Evolutionary conservation across 225 moss, liverwort and hornwort species (phyloP), one percentile per base, ranked within the genome.

Genomic region (Marchantia paleacea): DNA sequence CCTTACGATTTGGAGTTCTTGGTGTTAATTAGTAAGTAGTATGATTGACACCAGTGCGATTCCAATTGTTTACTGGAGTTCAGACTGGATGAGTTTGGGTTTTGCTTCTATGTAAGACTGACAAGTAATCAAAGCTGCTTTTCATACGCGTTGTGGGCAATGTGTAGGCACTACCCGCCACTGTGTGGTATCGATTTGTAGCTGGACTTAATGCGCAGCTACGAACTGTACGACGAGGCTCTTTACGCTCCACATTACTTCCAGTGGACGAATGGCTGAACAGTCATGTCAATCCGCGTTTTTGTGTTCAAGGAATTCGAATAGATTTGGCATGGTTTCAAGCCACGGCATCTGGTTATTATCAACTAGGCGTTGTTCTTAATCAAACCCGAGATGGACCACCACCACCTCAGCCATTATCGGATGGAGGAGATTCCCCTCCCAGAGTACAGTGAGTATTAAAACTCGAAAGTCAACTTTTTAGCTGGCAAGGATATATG

Each of bases 261-360:
- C 97, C 97, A 76, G 95, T 95, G 14, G 80, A 87, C 74, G 89
- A 87, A 77, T 99, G 97, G 97, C 82, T 99, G 25, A 86, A 90
- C 69, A 89, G 88, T 39, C 89, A 89, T 82, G 95, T 91, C 57
- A 99, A 99, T 75, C 85, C 89, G 47, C 82, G 89, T 78, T 89
- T 99, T 25, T 68, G 78, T 73, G 39, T 76, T 66, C 84, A 92
- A 69, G 90, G 92, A 72, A 84, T 99, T 75, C 92, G 91, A 55
- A 90, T 95, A 84, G 97, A 99, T 75, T 81, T 99, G 92, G 97
- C 95, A 62, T 99, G 97, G 97, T 91, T 92, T 83, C 95, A 99
- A 84, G 95, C 97, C 30, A 95, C 97, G 25, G 82, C 97, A 24
- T 85, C 95, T 50, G 95, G 95, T 58, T 95, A 93, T 79, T 95